A percentile compares a stretch with the other conserved stretches of the same genome.
These are phyloP conservation scores for Cajanus cajan DNA, from an alignment of 306 rosid genomes.

Conservation along the genomic window DNA sequence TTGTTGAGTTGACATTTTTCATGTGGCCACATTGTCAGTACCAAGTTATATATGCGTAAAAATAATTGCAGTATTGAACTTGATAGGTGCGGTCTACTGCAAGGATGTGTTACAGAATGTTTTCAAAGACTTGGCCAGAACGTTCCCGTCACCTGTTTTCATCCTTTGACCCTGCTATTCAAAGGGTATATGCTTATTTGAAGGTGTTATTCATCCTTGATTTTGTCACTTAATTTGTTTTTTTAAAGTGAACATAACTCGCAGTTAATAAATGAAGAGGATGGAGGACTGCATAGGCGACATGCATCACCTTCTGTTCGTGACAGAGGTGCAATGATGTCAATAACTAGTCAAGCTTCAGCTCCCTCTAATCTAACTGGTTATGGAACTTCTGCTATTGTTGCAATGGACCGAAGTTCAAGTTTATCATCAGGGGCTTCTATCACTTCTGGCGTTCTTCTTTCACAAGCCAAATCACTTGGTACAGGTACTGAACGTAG, in stretches of 20 bases:
- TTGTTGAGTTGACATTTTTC: slow-evolving; percentile 13
- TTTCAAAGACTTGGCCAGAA: slow-evolving; percentile 98
- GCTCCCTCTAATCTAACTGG: slow-evolving; percentile 75
- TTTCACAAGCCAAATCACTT: slow-evolving; percentile 74
- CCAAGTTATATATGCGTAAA: neutral
- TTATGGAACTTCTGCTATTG: slow-evolving; percentile 99
- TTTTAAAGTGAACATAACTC: slow-evolving; percentile 22
- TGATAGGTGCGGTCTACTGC: slow-evolving; percentile 94
- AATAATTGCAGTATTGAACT: slow-evolving; percentile 33
- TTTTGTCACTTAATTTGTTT: slow-evolving; percentile 23
- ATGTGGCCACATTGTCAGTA: neutral
- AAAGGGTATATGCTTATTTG: slow-evolving; percentile 64
- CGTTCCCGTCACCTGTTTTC: slow-evolving; percentile 83
- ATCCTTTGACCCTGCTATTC: slow-evolving; percentile 89
- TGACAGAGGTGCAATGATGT: slow-evolving; percentile 66
- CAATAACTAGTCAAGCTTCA: slow-evolving; percentile 63
- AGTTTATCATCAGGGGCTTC: slow-evolving; percentile 80
- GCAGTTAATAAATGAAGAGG: slow-evolving; percentile 98
- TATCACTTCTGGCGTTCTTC: slow-evolving; percentile 64
- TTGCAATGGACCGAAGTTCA: slow-evolving; percentile 96
- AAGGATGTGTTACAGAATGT: slow-evolving; percentile 96
- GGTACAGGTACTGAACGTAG: slow-evolving; percentile 82
- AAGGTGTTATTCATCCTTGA: slow-evolving; percentile 30
- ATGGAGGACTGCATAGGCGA: slow-evolving; percentile 90
- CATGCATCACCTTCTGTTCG: slow-evolving; percentile 92